A percentile compares a stretch with the other conserved stretches of the same genome.
Conservation (phyloP, 2,329 filamentous ascomycete species). For the Colletotrichum filicis region DNA sequence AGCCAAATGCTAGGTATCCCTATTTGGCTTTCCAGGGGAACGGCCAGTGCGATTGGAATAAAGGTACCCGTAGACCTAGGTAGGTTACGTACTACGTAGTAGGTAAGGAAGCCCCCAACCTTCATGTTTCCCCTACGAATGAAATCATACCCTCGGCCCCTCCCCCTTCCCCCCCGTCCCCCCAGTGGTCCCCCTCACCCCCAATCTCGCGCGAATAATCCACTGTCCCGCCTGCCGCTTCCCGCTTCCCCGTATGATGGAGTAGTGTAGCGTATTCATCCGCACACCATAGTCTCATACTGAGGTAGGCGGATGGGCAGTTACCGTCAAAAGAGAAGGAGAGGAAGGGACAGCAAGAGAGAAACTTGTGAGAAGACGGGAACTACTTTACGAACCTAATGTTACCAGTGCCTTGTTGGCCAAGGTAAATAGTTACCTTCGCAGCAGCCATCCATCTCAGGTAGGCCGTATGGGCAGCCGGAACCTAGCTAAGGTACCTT, state of each 20-base stretch:
- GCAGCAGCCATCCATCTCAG: not conserved
- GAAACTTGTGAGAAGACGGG: not conserved
- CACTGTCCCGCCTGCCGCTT: constrained; percentile 19
- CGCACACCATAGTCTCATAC: too few species aligned
- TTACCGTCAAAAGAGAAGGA: not conserved
- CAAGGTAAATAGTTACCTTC: not conserved
- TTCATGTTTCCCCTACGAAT: not conserved
- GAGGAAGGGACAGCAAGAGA: not conserved
- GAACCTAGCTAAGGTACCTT: not conserved
- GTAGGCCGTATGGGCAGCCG: not conserved
- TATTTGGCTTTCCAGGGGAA: constrained; percentile 1
- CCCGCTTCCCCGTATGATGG: constrained; percentile 21
- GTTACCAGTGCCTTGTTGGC: not conserved
- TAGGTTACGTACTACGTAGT: too few species aligned
- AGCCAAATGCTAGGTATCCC: not conserved
- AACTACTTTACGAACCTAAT: not conserved
- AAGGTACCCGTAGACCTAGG: not conserved
- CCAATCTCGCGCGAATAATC: constrained; percentile 9
- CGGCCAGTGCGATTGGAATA: constrained; percentile 6
- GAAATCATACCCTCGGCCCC: not conserved
- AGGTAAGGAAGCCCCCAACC: not conserved
- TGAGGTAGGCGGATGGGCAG: not conserved
- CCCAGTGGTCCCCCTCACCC: not conserved
- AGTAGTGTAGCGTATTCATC: not conserved
- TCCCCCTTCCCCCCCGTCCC: not conserved